Conservation (phyloP, 169 alveolate species). For the Nephromyces sp. region DNA sequence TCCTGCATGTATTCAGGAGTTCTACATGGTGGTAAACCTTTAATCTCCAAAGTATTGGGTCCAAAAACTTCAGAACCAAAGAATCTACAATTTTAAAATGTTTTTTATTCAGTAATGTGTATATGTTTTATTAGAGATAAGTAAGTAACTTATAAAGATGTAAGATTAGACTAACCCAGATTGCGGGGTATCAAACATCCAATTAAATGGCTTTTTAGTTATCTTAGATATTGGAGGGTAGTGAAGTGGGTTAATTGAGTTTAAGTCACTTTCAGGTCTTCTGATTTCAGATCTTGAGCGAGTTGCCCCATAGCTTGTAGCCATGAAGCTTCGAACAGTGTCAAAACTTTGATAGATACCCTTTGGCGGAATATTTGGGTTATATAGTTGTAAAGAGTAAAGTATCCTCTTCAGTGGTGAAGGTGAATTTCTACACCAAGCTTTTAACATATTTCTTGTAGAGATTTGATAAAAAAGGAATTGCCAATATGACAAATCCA, state of each 20-base stretch:
- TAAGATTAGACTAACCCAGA: background rate
- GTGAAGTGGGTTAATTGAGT: background rate
- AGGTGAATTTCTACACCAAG: no score
- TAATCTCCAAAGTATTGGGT: constrained; percentile 56
- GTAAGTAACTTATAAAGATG: background rate
- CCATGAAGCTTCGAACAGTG: no score
- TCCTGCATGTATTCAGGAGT: constrained; percentile 81
- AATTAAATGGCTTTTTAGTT: background rate
- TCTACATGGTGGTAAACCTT: constrained; percentile 60
- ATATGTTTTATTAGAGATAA: background rate
- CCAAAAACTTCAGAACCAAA: constrained; percentile 41
- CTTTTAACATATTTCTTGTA: no score
- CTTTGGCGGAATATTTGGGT: no score
- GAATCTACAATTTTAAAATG: no score
- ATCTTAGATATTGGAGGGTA: background rate
- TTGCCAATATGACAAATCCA: no score
- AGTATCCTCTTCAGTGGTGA: no score
- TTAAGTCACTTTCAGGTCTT: background rate
- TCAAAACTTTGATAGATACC: no score
- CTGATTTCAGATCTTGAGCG: background rate
- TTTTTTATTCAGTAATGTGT: no score
- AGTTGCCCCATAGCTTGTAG: no score
- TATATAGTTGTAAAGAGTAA: no score
- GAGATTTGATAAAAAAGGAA: no score
- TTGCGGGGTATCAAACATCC: background rate